Base-by-base conservation (phyloP, 2,329 filamentous ascomycete genomes). In the Arthrobotrys pseudoclavata region DNA sequence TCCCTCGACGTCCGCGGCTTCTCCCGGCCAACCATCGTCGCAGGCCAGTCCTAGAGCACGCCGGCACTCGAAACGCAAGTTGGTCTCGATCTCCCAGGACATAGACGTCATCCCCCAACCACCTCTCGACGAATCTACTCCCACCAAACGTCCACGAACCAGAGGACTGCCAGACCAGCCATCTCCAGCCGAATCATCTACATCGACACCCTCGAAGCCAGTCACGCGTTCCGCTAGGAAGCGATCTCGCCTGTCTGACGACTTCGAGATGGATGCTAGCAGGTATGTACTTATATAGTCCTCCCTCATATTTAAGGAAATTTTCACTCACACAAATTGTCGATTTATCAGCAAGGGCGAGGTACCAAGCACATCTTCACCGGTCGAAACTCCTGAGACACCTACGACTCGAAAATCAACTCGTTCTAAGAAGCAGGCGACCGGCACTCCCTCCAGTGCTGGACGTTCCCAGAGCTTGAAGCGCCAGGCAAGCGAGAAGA, bases 211-310 rank as follows among this genome's bases (percentile, higher is more conserved):
- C 53, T 76, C 72, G 61, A 76, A 70, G 42, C 57, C 64, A 61
- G 40, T 70, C 53, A 76, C 72, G 72, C 72, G 72, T 76, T 76
- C 72, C 72, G 72, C 72, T 76, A 68, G 72, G 63, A 76, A 76
- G 66, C 69, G 72, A 67, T 68, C 72, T 60, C 66, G 72, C 60
- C 69, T 70, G 66, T 76, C 72, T 60, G 72, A 76, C 63, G 72
- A 76, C 72, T 76, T 76, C 66, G 72, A 76, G 72, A 76, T 76
- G 72, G 69, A 68, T 70, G 72, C 57, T 70, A 76, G 72, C 72
- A 69, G 72, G 72, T 70, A 15, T 29, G 72, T 76, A 31, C 2
- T 29, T 18, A 20, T n/a, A 26, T 4, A 5, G n/a, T 53, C 34
- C 48, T 53, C n/a, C 40, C 31, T 22, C 64, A 45, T n/a, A n/a